A percentile compares a stretch with the other conserved stretches of the same genome.
Conservation (phyloP, 306 rosid genomes). For the Ziziphus jujuba region DNA sequence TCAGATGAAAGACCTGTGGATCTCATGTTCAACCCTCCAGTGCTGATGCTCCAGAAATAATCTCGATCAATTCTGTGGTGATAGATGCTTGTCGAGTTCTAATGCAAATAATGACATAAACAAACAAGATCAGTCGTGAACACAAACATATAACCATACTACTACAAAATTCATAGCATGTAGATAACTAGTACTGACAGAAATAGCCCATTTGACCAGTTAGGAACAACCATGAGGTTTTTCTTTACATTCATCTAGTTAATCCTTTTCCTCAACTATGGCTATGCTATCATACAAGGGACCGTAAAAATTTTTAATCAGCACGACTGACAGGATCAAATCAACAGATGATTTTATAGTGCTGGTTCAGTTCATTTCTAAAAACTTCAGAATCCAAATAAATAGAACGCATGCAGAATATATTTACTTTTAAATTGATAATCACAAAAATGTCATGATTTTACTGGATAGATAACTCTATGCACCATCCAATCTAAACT, state of each 20-base stretch:
- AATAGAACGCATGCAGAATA: not conserved
- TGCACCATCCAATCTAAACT: too few species aligned
- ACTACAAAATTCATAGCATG: not conserved
- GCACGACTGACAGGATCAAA: not conserved
- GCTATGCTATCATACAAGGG: not conserved
- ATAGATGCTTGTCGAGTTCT: constrained; percentile 99
- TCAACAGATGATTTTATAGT: not conserved
- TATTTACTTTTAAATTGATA: too few species aligned
- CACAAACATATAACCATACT: not conserved
- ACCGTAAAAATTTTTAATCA: not conserved
- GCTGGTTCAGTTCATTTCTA: not conserved
- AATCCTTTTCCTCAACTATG: not conserved
- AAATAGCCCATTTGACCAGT: not conserved
- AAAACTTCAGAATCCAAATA: not conserved
- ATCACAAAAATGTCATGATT: too few species aligned
- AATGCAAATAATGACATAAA: constrained; percentile 26
- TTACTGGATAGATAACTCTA: too few species aligned
- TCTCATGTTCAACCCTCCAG: constrained; percentile 51
- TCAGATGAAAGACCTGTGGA: constrained; percentile 28
- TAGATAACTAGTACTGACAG: not conserved
- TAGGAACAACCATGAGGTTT: not conserved
- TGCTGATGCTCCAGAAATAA: constrained; percentile 98
- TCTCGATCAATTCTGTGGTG: constrained; percentile 96
- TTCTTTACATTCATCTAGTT: not conserved
- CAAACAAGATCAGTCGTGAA: constrained; percentile 29